Base-by-base conservation (phyloP, 139 green algal genomes). In the Haematococcus sp. region DNA sequence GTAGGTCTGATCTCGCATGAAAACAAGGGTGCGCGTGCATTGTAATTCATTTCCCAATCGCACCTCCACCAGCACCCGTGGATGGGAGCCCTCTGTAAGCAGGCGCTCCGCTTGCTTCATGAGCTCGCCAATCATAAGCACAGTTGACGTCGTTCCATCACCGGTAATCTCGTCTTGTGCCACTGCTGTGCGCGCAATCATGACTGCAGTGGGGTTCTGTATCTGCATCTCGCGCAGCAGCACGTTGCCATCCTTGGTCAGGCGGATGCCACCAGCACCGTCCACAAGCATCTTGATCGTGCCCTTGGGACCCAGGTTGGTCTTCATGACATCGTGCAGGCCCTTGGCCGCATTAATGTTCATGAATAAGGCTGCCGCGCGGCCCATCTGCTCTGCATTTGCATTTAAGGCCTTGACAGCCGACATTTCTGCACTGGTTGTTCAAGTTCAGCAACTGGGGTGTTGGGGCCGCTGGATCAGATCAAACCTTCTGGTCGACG, bases 281-380 rank as follows among this genome's bases (percentile, higher is more conserved):
- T 88, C 89, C 3, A 98, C 93, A 23, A 98, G 86, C 96, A 99
- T 99, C 84, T 99, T 99, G 76, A 99, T 98, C n/a, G 96, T 99
- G 25, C 96, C 96, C 64, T 94, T 97, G 16, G 96, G 96, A 0
- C 96, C 94, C 13, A 99, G 87, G 78, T 99, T 99, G 32, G 89
- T 97, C 72, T 94, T 95, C 91, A 99, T 97, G 1, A 99, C 96
- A 56, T 99, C 96, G 66, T 96, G 88, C 61, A 99, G 86, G 0
- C 96, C 96, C 76, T 98, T 99, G 31, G 94, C 93, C 31, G 96
- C 96, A 76, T 98, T 98, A 80, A 98, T 97, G 88, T 97, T 98
- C 96, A 99, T 99, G 76, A 98, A 97, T 16, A 98, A 84, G 7
- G 96, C 95, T 28, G 93, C 95, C 3, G 70, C 77, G 13, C 81